Conservation (phyloP, 495 filamentous ascomycete genomes). For the Cryomyces minteri region DNA sequence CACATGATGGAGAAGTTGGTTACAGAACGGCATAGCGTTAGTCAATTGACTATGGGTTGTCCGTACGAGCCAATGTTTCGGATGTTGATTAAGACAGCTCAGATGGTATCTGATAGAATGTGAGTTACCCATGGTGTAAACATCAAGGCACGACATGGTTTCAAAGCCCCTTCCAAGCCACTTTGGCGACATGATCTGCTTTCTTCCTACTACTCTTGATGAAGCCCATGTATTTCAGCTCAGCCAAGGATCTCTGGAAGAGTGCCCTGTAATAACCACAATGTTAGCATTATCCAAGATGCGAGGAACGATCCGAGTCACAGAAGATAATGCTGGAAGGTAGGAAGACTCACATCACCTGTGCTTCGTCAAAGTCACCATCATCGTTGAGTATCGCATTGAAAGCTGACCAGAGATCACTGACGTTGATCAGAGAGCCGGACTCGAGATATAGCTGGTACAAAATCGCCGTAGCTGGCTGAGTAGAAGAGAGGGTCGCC, state of each 20-base stretch:
- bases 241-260: constrained; percentile 71
- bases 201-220: constrained; percentile 82
- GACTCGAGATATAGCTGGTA: constrained; percentile 89
- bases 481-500: constrained; percentile 31
- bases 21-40: too few relatives aligned
- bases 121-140: too few relatives aligned
- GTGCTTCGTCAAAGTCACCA: constrained; percentile 25
- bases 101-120: too few relatives aligned
- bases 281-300: too few relatives aligned
- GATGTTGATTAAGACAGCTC: too few relatives aligned
- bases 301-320: too few relatives aligned
- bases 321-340: background rate
- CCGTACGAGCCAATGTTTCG: too few relatives aligned
- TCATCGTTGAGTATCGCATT: constrained; percentile 53
- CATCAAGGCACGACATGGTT: too few relatives aligned
- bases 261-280: constrained; percentile 25
- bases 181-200: constrained; percentile 74
- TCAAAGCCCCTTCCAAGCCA: constrained; percentile 49
- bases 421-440: constrained; percentile 69
- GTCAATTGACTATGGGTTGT: too few relatives aligned
- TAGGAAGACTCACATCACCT: constrained; percentile 11
- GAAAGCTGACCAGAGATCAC: constrained; percentile 83
- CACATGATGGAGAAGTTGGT: too few relatives aligned
- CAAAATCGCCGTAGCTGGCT: constrained; percentile 63
- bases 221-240: constrained; percentile 69